Percentiles rank a stretch among this genome's conserved stretches.
These are phyloP conservation scores for Phanerodontia chrysosporium DNA, from an alignment of 768 basidiomycete genomes.

Conservation along the genomic window DNA sequence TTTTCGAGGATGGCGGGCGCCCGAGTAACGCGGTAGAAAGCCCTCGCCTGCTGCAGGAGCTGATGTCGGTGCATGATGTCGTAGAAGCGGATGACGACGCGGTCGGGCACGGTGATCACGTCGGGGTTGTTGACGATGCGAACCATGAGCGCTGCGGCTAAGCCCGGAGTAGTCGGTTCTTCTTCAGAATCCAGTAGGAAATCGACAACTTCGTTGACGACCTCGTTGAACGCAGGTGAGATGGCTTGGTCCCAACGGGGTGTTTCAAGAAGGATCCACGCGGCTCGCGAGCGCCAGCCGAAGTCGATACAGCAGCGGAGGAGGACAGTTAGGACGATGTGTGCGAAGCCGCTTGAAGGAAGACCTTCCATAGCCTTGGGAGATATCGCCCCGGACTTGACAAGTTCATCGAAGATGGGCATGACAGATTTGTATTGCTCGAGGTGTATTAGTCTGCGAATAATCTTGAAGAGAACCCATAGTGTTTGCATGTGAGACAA, in stretches of 20 bases:
- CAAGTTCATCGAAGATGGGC: slow-evolving; percentile 45
- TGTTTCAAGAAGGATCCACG: slow-evolving; percentile 32
- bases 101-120: slow-evolving; percentile 36
- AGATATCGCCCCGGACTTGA: slow-evolving; percentile 42
- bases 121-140: not conserved
- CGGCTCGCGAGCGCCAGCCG: slow-evolving; percentile 45
- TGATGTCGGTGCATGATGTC: slow-evolving; percentile 5
- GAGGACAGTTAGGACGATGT: slow-evolving; percentile 47
- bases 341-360: slow-evolving; percentile 37
- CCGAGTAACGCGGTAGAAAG: slow-evolving; percentile 46
- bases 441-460: slow-evolving; percentile 37
- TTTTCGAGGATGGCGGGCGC: slow-evolving; percentile 24
- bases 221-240: not conserved
- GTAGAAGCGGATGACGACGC: slow-evolving; percentile 34
- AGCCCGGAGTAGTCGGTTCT: not conserved
- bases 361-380: slow-evolving; percentile 38
- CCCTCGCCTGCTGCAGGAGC: slow-evolving; percentile 33
- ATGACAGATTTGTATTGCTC: slow-evolving; percentile 35
- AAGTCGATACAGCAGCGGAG: slow-evolving; percentile 51
- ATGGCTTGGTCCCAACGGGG: slow-evolving; percentile 16
- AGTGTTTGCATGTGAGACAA: slow-evolving; percentile 14
- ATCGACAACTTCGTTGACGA: not conserved
- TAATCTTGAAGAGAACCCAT: slow-evolving; percentile 37
- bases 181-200: not conserved
- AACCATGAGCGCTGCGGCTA: not conserved